These are phyloP conservation scores for Hyphochytrium catenoides DNA, from an alignment of 352 stramenopile species.

Conservation along the genomic window DNA sequence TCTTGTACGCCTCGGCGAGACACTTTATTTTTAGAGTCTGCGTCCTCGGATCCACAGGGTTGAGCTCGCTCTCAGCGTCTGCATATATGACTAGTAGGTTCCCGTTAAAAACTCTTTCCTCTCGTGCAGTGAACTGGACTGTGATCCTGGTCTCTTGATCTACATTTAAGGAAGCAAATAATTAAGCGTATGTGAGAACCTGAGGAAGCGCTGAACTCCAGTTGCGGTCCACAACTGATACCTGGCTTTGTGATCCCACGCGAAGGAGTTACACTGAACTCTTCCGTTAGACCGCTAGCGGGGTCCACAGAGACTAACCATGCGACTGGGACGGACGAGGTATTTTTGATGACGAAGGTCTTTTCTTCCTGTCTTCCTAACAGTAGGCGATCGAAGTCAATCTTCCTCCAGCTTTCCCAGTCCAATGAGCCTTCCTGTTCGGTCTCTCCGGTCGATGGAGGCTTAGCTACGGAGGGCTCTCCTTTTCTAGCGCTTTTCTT, in stretches of 20 bases:
- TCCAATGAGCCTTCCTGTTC: constrained; percentile 8
- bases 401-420: constrained; percentile 4
- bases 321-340: constrained; percentile 30
- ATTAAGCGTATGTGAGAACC: too few species aligned
- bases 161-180: too few species aligned
- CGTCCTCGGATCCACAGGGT: constrained; percentile 7
- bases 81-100: constrained; percentile 45
- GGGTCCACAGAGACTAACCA: constrained; percentile 25
- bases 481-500: constrained; percentile 1
- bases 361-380: constrained; percentile 59
- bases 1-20: constrained; percentile 67
- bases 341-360: constrained; percentile 61
- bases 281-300: constrained; percentile 16
- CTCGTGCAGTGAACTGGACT: constrained; percentile 36
- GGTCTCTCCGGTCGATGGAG: neutral
- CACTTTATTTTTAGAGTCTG: constrained; percentile 16
- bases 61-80: constrained; percentile 33
- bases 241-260: constrained; percentile 44
- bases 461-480: neutral
- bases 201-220: too few species aligned
- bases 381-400: constrained; percentile 79
- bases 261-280: constrained; percentile 41
- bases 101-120: constrained; percentile 32
- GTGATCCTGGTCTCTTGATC: constrained; percentile 25
- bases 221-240: too few species aligned